Evolutionary conservation across 1,284 basidiomycete species (phyloP), one percentile per base, ranked within the genome.

Genomic region (Singerocomus inundabilis): DNA sequence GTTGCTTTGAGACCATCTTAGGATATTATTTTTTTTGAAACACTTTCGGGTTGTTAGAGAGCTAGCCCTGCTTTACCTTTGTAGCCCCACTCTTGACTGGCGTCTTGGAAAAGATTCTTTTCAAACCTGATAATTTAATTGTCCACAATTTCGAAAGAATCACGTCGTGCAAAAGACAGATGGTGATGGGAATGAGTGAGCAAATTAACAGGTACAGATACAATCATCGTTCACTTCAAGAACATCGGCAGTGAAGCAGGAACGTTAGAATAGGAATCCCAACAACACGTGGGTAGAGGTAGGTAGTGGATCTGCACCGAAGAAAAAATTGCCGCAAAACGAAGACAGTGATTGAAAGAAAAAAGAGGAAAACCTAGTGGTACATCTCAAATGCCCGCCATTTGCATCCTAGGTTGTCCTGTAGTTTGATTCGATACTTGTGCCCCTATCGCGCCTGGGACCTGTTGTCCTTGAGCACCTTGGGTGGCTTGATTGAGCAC

Each of bases 201-300:
- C 67, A 57, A 66, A 67, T 69, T 67, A 61, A 54, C 39, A 51
- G 25, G 65, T 70, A 70, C 66, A 69, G 68, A 69, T 67, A 67
- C 68, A 67, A 59, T 64, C 63, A 65, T 66, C 67, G 67, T 69
- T 66, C 67, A 57, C 64, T 68, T 59, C 68, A 62, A 67, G 60
- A 63, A 63, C 63, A 56, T 35, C 33, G 59, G 46, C 53, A 38
- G 51, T 52, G 66, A 51, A 60, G 51, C 54, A 57, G 43, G 31
- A 49, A 44, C 16, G 52, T 55, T 49, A 55, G 53, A 62, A 63
- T 61, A 64, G 56, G 55, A 56, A 46, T 46, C 32, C 42, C 6
- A 48, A 45, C 39, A 41, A 50, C 34, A 39, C 21, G 56, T 18
- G 35, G 37, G 44, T 50, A 36, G 48, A 44, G 38, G 7, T 26